Base-by-base conservation (phyloP, 2,329 filamentous ascomycete species). In the Diaporthe batatas region DNA sequence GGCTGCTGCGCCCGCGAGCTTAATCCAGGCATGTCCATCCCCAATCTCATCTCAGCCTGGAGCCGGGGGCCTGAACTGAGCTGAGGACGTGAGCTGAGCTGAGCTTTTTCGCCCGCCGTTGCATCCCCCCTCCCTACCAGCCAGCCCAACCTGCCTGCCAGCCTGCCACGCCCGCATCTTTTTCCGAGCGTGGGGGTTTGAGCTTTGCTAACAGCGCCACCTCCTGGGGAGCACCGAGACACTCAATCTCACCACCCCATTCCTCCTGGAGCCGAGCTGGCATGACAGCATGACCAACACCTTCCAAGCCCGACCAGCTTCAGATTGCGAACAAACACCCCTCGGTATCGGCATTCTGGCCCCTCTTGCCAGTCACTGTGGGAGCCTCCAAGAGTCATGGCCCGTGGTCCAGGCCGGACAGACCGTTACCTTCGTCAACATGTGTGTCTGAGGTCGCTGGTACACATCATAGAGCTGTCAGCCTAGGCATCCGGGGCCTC, bases 171-270 rank as follows among this genome's bases (percentile, higher is more conserved):
- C 12, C 12, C 25, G 39, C 25, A 32, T 42, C 53, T 23, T 70
- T 57, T 49, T 34, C 51, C 68, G 54, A 51, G 39, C 39, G 59
- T 72, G 59, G 62, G 59, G 25, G 59, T 72, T 58, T 68, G 62
- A 58, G 51, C 29, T 62, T 42, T 57, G 29, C 18, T 34, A 18
- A 23, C 62, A 42, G 34, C 64, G 64, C 44, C 71, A 47, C 64
- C 54, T 36, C 71, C 64, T 69, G 32, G 54, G 54, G 29, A 21
- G 32, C 34, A 62, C 71, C 71, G 71, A 72, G 71, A 69, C 71
- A 72, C 29, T 10, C 64, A 68, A 69, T 72, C 44, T 72, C 71
- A 62, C 71, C 36, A 32, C 71, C 23, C 57, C 42, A 44, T 44
- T 68, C 53, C 70, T 65, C 23, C 44, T 36, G 47, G 68, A 23